Base-by-base conservation (phyloP, 208 protist genomes). In the Trypanosomatidae sp. region DNA sequence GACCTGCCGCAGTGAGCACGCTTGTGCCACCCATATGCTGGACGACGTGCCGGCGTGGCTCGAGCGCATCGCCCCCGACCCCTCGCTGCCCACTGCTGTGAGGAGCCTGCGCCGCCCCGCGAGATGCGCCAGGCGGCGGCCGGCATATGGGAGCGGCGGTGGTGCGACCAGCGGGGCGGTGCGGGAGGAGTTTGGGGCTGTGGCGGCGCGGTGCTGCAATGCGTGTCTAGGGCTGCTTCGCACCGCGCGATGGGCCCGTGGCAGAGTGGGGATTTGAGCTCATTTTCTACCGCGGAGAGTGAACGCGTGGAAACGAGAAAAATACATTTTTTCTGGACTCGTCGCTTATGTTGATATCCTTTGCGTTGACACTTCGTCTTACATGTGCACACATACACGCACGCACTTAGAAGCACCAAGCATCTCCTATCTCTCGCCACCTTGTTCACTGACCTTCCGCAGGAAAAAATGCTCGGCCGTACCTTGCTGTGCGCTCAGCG, bases 401-500 rank as follows among this genome's bases (percentile, higher is more conserved):
- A 47, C 59, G 41, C 39, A 68, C 44, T 41, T 25, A 68, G n/a
- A 68, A 33, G 28, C 41, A 33, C 44, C n/a, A 39, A 7, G 64
- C 30, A 47, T 64, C 39, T 73, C 62, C 39, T 68, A 49, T 47
- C 60, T 68, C 55, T 68, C 10, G 9, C 25, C 2, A 62, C 53
- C 43, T 69, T 50, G 17, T 25, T 84, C 55, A 30, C 41, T 56
- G 44, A 39, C 25, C 5, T 28, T 41, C 19, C 22, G 12, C 46
- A 10, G 1, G 15, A 3, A 33, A 53, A 66, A 53, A 82, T 77
- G 72, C 58, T 80, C 33, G 8, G 28, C 67, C 62, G 56, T 53
- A 82, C 69, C 50, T 69, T 74, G 33, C 69, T 70, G 87, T 92
- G 91, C 80, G 91, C 53, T 17, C 67, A 86, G 75, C 59, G 78